These are phyloP conservation scores for Calonectria pseudoreteaudii DNA, from an alignment of 2,329 filamentous ascomycete genomes.

Conservation along the genomic window DNA sequence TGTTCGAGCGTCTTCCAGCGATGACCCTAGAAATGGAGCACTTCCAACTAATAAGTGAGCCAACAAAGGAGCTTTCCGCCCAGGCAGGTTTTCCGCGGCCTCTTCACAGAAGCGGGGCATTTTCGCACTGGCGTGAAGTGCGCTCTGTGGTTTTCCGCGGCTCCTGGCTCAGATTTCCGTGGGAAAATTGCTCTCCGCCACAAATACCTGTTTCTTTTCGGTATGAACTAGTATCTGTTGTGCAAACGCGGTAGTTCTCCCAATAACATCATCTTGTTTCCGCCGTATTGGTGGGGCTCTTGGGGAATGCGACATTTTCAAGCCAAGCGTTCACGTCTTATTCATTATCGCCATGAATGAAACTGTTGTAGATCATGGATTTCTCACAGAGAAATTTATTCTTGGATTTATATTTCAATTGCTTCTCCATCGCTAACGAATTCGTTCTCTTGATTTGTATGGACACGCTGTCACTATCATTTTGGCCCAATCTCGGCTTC, in stretches of 20 bases:
- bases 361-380: not conserved
- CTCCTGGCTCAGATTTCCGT: not conserved
- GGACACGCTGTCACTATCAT: not conserved
- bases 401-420: not conserved
- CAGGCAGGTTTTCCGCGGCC: not conserved
- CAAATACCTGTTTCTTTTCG: no score
- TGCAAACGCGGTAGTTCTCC: not conserved
- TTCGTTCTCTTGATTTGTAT: not conserved
- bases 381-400: not conserved
- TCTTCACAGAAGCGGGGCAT: not conserved
- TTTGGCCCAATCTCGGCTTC: slow-evolving; percentile 3
- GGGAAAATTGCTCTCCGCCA: not conserved
- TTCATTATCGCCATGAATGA: not conserved
- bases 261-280: not conserved
- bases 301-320: not conserved
- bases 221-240: no score
- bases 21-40: not conserved
- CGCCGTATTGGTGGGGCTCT: not conserved
- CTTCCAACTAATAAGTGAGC: not conserved
- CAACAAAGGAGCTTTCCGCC: not conserved
- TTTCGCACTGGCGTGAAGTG: not conserved
- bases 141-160: not conserved
- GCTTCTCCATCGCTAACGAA: not conserved
- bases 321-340: no score
- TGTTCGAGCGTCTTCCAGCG: no score